Evolutionary conservation across 257 asterid species (phyloP), one percentile per base, ranked within the genome.

Genomic region (Paraleonurus japonicus): DNA sequence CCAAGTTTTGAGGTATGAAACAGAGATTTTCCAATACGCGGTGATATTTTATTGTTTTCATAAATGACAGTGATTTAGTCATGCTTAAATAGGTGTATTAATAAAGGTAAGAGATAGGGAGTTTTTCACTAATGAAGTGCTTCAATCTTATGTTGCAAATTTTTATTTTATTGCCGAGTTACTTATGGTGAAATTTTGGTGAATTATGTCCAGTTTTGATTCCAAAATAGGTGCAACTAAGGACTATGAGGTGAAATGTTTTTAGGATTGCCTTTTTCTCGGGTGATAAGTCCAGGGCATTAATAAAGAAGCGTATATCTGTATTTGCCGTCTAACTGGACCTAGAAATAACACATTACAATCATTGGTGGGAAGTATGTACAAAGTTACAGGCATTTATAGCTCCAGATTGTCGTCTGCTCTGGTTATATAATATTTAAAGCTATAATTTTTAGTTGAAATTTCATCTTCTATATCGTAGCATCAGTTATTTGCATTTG

Each of bases 1-100:
- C 88, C 96, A 48, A 82, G 89, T 79, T 95, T 92, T 76, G 93
- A 92, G 99, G 99, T 95, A 89, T 20, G 70, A 22, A 39, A 17
- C 26, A 54, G 4, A 28, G 13, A 26, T 27, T 22, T 30, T 64
- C 65, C 32, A 13, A 16, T 9, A 59, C 41, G 68, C 39, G 30
- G 19, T 6, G 12, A 7, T 27, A 27, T 27, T 26, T 59, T 16
- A 27, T n/a, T n/a, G n/a, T 4, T n/a, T 64, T 37, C 37, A 3
- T 23, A 27, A 26, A 24, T 26, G 67, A 33, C 5, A 27, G 28
- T 41, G 15, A 37, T 23, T 26, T 35, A 7, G 51, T 58, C 17
- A 53, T 66, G 59, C 61, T 32, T 67, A n/a, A 53, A n/a, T 63
- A 54, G 58, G 69, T 65, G 48, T 7, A 47, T 37, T 54, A 51